These are phyloP conservation scores for Lactuca sativa DNA, from an alignment of 129 eudicot species.

Conservation along the genomic window DNA sequence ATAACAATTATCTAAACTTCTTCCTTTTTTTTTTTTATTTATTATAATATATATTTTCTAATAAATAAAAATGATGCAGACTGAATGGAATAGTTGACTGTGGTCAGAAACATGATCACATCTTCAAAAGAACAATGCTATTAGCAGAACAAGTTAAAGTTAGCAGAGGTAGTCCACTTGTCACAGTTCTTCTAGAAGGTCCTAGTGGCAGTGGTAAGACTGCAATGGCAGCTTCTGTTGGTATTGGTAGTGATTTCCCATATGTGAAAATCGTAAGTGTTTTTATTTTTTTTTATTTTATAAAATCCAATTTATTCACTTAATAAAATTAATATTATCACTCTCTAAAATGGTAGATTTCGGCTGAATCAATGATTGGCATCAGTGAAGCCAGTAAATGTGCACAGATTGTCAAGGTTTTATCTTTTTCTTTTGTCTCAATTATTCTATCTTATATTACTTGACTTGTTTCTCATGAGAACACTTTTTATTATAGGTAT, in stretches of 20 bases:
- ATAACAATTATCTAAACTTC: not conserved
- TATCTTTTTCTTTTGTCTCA: not conserved
- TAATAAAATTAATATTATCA: slow-evolving; percentile 5
- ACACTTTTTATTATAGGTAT: slow-evolving; percentile 48
- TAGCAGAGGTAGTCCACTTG: slow-evolving; percentile 91
- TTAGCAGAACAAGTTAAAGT: slow-evolving; percentile 93
- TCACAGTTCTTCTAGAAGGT: slow-evolving; percentile 95
- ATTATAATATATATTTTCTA: not conserved
- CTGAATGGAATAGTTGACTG: slow-evolving; percentile 93
- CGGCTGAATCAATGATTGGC: slow-evolving; percentile 99
- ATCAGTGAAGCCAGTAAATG: slow-evolving; percentile 97
- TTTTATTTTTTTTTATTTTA: slow-evolving; percentile 12
- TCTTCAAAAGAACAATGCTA: slow-evolving; percentile 80
- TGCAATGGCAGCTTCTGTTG: slow-evolving; percentile 98
- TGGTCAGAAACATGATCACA: slow-evolving; percentile 84
- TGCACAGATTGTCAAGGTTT: slow-evolving; percentile 93
- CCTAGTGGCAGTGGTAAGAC: slow-evolving; percentile 99
- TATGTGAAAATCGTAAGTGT: slow-evolving; percentile 93
- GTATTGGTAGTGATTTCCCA: slow-evolving; percentile 94
- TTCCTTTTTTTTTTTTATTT: not conserved
- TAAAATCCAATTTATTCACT: not conserved
- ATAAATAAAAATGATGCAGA: slow-evolving; percentile 44
- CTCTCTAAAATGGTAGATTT: slow-evolving; percentile 49
- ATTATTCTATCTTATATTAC: not conserved
- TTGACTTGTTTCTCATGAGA: slow-evolving; percentile 31